phyloP scores from a whole-genome alignment of 306 rosid genomes.

The Ormosia emarginata region DNA sequence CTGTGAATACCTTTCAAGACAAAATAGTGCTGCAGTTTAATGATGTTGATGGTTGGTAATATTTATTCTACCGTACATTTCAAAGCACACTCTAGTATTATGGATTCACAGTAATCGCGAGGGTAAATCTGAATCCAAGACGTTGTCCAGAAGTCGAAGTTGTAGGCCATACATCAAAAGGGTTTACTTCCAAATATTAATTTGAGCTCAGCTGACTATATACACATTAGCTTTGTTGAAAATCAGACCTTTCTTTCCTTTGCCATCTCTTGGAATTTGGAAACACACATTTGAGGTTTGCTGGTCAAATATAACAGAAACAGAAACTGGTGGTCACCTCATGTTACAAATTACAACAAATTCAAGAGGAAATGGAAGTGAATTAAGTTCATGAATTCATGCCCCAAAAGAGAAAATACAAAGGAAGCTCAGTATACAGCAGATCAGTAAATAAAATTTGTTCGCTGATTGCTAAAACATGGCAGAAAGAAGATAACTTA shows the following conservation, averaged over 20 bases:
- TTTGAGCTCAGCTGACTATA: neutral
- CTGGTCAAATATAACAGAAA: slow-evolving; percentile 1
- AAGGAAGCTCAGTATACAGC: slow-evolving; percentile 33
- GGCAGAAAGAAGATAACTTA: slow-evolving; percentile 34
- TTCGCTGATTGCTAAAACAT: slow-evolving; percentile 39
- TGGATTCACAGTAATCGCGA: neutral
- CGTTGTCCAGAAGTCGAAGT: neutral
- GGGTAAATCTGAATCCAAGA: neutral
- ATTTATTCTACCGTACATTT: neutral
- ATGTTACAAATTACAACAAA: neutral
- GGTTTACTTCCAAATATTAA: neutral
- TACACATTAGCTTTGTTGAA: slow-evolving; percentile 2
- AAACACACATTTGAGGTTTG: neutral
- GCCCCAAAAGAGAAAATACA: slow-evolving; percentile 18
- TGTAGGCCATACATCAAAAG: neutral
- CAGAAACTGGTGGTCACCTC: neutral
- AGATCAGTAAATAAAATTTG: slow-evolving; percentile 38
- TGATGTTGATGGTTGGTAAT: neutral
- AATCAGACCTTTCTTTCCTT: neutral
- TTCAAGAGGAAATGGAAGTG: slow-evolving; percentile 11
- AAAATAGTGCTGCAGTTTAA: neutral
- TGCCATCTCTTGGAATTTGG: neutral
- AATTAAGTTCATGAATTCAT: slow-evolving; percentile 10
- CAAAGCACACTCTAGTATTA: neutral
- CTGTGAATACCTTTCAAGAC: neutral